phyloP scores from a whole-genome alignment of 2,329 filamentous ascomycete genomes.

The Aspergillaceae sp. region DNA sequence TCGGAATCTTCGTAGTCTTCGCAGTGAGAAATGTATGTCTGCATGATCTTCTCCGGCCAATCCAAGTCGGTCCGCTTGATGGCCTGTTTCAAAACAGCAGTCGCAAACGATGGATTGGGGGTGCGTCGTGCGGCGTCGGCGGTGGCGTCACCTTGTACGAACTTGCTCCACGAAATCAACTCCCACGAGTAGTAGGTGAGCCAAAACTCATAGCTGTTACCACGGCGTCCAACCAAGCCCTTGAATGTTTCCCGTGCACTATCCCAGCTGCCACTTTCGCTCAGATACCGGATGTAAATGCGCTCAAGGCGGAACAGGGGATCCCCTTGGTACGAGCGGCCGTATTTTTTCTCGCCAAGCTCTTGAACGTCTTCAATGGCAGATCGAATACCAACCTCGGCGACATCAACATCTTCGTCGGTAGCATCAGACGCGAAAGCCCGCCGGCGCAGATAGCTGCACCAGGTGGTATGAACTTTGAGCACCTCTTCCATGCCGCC shows the following conservation, averaged over 20 bases:
- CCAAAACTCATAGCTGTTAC: constrained; percentile 88
- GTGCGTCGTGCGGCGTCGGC: constrained; percentile 48
- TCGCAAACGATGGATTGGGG: constrained; percentile 64
- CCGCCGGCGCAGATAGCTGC: constrained; percentile 78
- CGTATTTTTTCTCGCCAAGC: constrained; percentile 69
- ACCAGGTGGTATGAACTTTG: constrained; percentile 90
- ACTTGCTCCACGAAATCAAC: constrained; percentile 60
- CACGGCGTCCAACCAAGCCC: constrained; percentile 58
- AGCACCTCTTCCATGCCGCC: constrained; percentile 81
- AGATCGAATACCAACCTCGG: constrained; percentile 78
- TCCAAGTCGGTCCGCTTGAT: constrained; percentile 45
- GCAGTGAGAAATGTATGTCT: constrained; percentile 49
- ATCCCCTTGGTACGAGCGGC: constrained; percentile 71
- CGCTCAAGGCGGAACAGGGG: constrained; percentile 80
- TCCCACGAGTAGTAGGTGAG: constrained; percentile 87
- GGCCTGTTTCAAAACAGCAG: constrained; percentile 65
- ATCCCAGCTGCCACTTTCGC: constrained; percentile 68
- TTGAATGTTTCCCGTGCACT: constrained; percentile 73
- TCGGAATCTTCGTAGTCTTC: constrained; percentile 81
- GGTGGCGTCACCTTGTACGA: constrained; percentile 45
- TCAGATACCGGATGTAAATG: constrained; percentile 85
- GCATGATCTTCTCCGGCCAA: constrained; percentile 44
- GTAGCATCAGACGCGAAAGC: constrained; percentile 66
- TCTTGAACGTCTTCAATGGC: constrained; percentile 77
- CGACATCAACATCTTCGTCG: constrained; percentile 79